Evolutionary conservation across 169 alveolate genomes (phyloP).

Genomic region (Plasmodium vinckei): DNA sequence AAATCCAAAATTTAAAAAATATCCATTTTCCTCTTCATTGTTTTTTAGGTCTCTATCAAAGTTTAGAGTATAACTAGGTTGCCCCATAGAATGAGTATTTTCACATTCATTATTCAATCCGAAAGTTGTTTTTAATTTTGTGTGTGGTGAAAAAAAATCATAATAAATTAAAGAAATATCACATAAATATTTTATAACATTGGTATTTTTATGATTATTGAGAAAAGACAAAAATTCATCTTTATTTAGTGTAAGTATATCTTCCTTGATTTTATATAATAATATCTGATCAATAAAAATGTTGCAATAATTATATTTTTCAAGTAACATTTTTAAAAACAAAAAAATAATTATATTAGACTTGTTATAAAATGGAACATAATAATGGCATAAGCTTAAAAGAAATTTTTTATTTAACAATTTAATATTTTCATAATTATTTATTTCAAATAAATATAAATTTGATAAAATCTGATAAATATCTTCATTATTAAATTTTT

Average conservation of each 20-base stretch:
- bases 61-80: background rate
- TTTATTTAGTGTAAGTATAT: slow-evolving; percentile 17
- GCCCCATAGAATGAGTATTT: background rate
- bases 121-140: background rate
- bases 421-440: slow-evolving; percentile 22
- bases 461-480: slow-evolving; percentile 39
- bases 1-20: background rate
- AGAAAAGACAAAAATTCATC: slow-evolving; percentile 16
- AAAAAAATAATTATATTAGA: slow-evolving; percentile 23
- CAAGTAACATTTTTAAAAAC: slow-evolving; percentile 46
- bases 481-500: slow-evolving; percentile 28
- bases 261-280: slow-evolving; percentile 28
- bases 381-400: slow-evolving; percentile 43
- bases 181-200: slow-evolving; percentile 39
- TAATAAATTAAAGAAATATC: slow-evolving; percentile 62
- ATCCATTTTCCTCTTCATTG: background rate
- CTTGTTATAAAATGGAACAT: slow-evolving; percentile 46
- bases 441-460: slow-evolving; percentile 20
- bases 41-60: background rate
- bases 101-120: background rate
- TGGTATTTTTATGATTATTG: slow-evolving; percentile 19
- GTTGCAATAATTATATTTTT: slow-evolving; percentile 40
- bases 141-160: slow-evolving; percentile 10
- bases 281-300: slow-evolving; percentile 44
- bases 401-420: slow-evolving; percentile 33